Evolutionary conservation across 805 yeast genomes (phyloP).

Genomic region (Yueomyces sinensis): DNA sequence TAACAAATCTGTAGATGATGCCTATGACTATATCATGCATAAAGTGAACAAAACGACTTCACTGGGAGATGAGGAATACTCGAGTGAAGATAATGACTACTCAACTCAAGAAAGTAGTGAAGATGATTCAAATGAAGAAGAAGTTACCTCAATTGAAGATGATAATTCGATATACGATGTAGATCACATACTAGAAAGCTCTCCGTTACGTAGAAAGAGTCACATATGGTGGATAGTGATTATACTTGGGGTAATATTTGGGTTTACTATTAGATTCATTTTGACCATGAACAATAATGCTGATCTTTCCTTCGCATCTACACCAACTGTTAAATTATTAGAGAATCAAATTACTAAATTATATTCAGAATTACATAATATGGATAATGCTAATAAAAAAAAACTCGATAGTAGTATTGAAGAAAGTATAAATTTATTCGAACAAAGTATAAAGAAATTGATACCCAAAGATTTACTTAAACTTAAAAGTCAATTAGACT

Average conservation of each 20-base stretch:
- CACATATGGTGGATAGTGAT: no score
- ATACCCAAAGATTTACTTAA: constrained; percentile 16
- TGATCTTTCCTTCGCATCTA: no score
- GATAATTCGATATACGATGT: no score
- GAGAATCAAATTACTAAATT: constrained; percentile 21
- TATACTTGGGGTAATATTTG: no score
- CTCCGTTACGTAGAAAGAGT: no score
- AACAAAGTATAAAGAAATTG: constrained; percentile 18
- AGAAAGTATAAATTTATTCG: constrained; percentile 20
- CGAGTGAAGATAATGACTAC: constrained; percentile 6
- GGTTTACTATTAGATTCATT: no score
- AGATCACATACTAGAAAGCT: no score
- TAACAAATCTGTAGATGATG: no score
- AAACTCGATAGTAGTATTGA: constrained; percentile 20
- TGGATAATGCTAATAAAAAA: constrained; percentile 12
- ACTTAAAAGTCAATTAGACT: constrained; percentile 12
- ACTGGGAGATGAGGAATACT: constrained; percentile 12
- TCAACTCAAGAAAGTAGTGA: no score
- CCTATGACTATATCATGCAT: no score
- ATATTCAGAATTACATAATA: constrained; percentile 14
- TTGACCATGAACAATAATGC: no score
- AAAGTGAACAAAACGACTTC: no score
- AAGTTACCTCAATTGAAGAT: background rate
- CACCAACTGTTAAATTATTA: background rate
- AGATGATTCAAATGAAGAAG: background rate